Evolutionary conservation across 108 stramenopile species (phyloP), one percentile per base, ranked within the genome.

Genomic region (Parietichytrium sp.): DNA sequence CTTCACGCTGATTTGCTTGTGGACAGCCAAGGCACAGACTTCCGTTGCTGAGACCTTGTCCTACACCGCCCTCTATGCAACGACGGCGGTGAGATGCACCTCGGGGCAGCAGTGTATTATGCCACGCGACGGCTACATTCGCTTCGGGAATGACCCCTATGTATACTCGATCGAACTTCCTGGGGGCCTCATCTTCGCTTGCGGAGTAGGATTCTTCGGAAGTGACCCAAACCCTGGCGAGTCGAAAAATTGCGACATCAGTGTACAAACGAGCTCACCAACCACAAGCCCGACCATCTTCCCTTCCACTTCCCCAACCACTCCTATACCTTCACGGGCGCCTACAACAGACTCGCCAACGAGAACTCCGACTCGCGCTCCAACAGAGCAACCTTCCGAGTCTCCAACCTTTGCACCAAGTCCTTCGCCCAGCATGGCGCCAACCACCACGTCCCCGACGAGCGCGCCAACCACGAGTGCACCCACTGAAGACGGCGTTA

Each of bases 121-220:
- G 16, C 38, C 33, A 6, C 61, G 61, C 42, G 61, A n/a, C 7
- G 61, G 61, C 33, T 72, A 25, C n/a, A 42, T 72, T 23, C 61
- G 61, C 61, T 72, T 72, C 42, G 61, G 61, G 23, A 72, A 45
- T 25, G 61, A 42, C 61, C 29, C 36, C 10, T 72, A 72, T 42
- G 42, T 45, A 33, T 72, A 72, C 33, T 45, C 38, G 38, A 7
- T 42, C 38, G 33, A 72, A n/a, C 45, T 33, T 33, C 38, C 61
- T n/a, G 61, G n/a, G 45, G 45, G 45, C 61, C 23, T n/a, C 13
- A 72, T 42, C 61, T 72, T 72, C 33, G 45, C 42, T 6, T 72
- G 61, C 61, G 42, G 45, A n/a, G 61, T 45, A 20, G 61, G 45
- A 33, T 23, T 42, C 61, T 72, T 72, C 20, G 61, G 42, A n/a